A percentile compares a stretch with the other conserved stretches of the same genome.
These are phyloP conservation scores for Triticum timopheevii DNA, from an alignment of 176 grass and related monocot species.

Conservation along the genomic window DNA sequence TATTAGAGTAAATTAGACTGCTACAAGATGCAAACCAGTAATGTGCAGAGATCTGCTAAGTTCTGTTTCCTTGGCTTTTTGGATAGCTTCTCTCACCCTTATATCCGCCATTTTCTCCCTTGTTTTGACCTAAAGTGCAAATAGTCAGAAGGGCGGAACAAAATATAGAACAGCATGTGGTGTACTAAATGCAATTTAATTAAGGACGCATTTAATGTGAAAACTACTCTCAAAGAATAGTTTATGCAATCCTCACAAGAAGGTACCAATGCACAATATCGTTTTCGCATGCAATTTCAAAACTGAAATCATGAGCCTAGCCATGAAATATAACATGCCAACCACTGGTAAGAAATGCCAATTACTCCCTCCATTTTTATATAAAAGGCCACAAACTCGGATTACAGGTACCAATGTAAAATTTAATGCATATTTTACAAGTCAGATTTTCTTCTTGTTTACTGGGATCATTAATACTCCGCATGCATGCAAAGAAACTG, in stretches of 20 bases:
- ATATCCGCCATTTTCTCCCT: slow-evolving; percentile 84
- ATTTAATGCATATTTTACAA: no score
- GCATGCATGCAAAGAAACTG: no score
- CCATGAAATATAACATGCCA: not conserved
- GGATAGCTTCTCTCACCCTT: slow-evolving; percentile 80
- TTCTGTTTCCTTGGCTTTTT: slow-evolving; percentile 94
- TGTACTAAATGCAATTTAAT: not conserved
- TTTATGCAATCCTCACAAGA: not conserved
- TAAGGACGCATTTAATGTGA: not conserved
- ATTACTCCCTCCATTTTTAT: not conserved
- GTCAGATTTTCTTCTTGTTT: no score
- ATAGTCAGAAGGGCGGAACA: slow-evolving; percentile 25
- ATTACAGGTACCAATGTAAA: no score
- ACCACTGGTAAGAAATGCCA: not conserved
- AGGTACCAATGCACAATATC: not conserved
- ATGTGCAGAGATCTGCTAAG: slow-evolving; percentile 85
- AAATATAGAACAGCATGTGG: not conserved
- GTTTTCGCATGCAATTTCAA: slow-evolving; percentile 4
- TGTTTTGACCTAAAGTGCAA: slow-evolving; percentile 51
- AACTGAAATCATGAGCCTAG: slow-evolving; percentile 21
- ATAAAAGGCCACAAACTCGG: no score
- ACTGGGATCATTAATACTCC: no score
- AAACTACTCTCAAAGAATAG: not conserved
- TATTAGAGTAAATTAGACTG: slow-evolving; percentile 9
- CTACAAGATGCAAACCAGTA: slow-evolving; percentile 58